phyloP scores from a whole-genome alignment of 1,284 basidiomycete genomes.

The Cutaneotrichosporon sp. region DNA sequence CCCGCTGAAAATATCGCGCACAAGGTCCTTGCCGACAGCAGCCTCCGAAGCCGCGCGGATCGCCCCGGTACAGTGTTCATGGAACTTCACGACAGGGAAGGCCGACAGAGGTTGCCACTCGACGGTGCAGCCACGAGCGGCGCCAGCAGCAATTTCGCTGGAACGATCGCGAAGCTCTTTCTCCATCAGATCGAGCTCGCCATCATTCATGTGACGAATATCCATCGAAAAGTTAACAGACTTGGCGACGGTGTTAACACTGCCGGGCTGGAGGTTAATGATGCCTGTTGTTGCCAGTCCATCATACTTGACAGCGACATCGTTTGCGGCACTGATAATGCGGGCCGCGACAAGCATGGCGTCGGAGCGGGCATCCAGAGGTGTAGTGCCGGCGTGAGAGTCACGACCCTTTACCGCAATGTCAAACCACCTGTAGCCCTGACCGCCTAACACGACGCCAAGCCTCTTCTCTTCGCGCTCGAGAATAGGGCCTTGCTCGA shows the following conservation, averaged over 20 bases:
- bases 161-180: constrained; percentile 9
- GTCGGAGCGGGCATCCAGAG: constrained; percentile 23
- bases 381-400: constrained; percentile 31
- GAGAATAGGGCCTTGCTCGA: constrained; percentile 36
- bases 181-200: constrained; percentile 18
- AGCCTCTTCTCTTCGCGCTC: constrained; percentile 17
- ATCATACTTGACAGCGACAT: constrained; percentile 14
- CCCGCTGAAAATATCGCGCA: constrained; percentile 15
- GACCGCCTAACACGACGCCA: constrained; percentile 27
- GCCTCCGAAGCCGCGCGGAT: constrained; percentile 8
- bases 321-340: constrained; percentile 15
- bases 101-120: constrained; percentile 13
- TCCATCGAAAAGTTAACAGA: constrained; percentile 22
- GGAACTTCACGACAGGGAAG: constrained; percentile 14
- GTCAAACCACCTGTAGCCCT: constrained; percentile 30
- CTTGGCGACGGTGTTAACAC: constrained; percentile 22
- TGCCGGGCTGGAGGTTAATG: constrained; percentile 11
- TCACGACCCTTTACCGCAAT: constrained; percentile 26
- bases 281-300: constrained; percentile 24
- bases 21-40: constrained; percentile 4
- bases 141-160: constrained; percentile 6
- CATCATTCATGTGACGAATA: constrained; percentile 23
- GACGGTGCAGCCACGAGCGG: constrained; percentile 1
- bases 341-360: constrained; percentile 15
- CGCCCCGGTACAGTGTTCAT: constrained; percentile 6